phyloP scores from a whole-genome alignment of 225 moss, liverwort and hornwort genomes.

The Rhytidiadelphus loreus region DNA sequence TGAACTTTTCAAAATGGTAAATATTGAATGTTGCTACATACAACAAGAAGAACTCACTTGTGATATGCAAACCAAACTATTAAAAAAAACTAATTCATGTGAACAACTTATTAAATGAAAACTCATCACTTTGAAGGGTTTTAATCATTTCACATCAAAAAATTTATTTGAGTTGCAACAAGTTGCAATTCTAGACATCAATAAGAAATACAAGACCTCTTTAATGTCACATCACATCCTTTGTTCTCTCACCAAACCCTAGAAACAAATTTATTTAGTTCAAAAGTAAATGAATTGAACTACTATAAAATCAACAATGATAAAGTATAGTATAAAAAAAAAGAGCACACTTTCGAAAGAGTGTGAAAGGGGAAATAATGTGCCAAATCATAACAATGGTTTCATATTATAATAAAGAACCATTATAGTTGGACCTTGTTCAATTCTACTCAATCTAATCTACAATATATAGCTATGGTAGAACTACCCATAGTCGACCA shows the following conservation, averaged over 20 bases:
- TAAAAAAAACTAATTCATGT: neutral
- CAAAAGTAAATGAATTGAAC: neutral
- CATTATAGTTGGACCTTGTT: no score
- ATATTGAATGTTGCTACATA: neutral
- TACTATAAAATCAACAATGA: neutral
- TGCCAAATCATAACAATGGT: no score
- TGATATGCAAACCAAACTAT: neutral
- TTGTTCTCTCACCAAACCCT: neutral
- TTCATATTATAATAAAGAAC: neutral
- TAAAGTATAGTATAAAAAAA: rapidly evolving
- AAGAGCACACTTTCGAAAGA: rapidly evolving
- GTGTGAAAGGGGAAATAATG: no score
- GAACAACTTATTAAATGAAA: neutral
- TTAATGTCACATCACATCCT: no score
- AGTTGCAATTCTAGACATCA: neutral
- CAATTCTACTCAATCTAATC: neutral
- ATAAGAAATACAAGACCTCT: no score
- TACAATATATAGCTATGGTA: no score
- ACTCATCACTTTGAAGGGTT: neutral
- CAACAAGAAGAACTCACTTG: neutral
- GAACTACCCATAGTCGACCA: no score
- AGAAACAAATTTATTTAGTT: no score
- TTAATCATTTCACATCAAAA: neutral
- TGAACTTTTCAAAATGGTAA: neutral
- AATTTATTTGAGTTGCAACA: neutral